Conservation (phyloP, 2,329 filamentous ascomycete species). For the Aspergillus sp. region DNA sequence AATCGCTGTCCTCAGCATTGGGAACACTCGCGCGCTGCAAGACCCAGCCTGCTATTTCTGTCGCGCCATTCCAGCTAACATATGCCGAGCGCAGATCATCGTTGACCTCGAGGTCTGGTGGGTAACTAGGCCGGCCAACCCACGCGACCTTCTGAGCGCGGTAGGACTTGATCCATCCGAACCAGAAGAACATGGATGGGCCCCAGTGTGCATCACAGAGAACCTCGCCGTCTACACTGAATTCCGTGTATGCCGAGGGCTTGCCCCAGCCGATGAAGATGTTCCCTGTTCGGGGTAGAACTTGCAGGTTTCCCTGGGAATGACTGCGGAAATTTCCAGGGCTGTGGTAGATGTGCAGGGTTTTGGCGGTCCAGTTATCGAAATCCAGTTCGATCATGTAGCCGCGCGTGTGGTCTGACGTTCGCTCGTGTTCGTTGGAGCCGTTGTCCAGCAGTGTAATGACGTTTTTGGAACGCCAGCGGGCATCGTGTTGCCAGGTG, state of each 20-base stretch:
- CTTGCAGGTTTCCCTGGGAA: conserved; percentile 12
- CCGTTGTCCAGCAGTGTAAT: conserved; percentile 24
- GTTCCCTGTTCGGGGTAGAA: conserved; percentile 30
- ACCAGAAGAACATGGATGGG: conserved; percentile 42
- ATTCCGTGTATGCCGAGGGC: conserved; percentile 48
- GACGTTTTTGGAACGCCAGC: conserved; percentile 17
- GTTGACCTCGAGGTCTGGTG: conserved; percentile 16
- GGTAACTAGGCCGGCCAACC: conserved; percentile 45
- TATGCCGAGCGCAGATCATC: conserved; percentile 10
- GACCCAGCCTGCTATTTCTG: conserved; percentile 26
- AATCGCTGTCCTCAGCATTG: conserved; percentile 10
- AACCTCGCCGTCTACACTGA: conserved; percentile 15
- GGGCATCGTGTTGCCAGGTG: conserved; percentile 26
- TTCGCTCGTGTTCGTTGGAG: conserved; percentile 11
- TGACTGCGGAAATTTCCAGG: conserved; percentile 7
- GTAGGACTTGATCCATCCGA: conserved; percentile 51
- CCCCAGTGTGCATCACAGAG: conserved; percentile 29
- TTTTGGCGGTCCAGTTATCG: conserved; percentile 44
- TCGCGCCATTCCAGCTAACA: conserved; percentile 35
- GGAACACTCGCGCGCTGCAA: conserved; percentile 16
- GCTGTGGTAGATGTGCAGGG: conserved; percentile 23
- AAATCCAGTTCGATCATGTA: conserved; percentile 29
- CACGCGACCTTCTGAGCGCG: conserved; percentile 51
- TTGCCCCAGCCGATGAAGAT: conserved; percentile 50
- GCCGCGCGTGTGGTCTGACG: conserved; percentile 13